Percentiles rank a stretch among this genome's conserved stretches.
phyloP scores from a whole-genome alignment of 176 grass and related monocot genomes.

The bread wheat (Triticum aestivum) region DNA sequence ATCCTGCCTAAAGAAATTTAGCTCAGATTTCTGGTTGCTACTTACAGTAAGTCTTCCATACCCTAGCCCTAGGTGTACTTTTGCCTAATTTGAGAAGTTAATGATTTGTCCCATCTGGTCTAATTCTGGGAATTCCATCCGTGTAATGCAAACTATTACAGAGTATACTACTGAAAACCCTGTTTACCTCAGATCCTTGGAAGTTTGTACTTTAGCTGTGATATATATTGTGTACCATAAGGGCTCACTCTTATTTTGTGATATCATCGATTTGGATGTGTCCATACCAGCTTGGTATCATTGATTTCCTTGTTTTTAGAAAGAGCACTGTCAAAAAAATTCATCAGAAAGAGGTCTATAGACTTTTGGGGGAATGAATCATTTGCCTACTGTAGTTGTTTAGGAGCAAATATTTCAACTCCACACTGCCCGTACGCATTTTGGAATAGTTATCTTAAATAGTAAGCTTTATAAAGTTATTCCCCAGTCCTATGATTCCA shows the following conservation, averaged over 20 bases:
- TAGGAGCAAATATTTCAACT: not conserved
- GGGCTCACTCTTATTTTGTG: not conserved
- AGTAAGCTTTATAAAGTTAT: too few species aligned
- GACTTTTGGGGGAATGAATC: not conserved
- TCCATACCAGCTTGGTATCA: not conserved
- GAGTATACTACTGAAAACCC: not conserved
- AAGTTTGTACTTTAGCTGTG: not conserved
- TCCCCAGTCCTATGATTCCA: too few species aligned
- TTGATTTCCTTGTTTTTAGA: not conserved
- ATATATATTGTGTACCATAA: not conserved
- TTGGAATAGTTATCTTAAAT: not conserved
- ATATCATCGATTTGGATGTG: not conserved
- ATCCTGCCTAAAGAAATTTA: constrained; percentile 47
- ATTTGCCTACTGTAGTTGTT: not conserved
- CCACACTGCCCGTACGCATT: not conserved
- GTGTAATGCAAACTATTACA: not conserved
- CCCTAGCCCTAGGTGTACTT: not conserved
- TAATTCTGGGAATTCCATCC: not conserved
- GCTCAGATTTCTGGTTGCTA: constrained; percentile 62
- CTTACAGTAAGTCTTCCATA: constrained; percentile 53
- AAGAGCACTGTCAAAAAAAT: not conserved
- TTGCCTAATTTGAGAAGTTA: not conserved
- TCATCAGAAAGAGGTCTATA: not conserved
- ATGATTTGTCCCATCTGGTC: not conserved
- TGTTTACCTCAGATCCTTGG: not conserved